These are phyloP conservation scores for Podospora sp. DNA, from an alignment of 495 filamentous ascomycete genomes.

Conservation along the genomic window DNA sequence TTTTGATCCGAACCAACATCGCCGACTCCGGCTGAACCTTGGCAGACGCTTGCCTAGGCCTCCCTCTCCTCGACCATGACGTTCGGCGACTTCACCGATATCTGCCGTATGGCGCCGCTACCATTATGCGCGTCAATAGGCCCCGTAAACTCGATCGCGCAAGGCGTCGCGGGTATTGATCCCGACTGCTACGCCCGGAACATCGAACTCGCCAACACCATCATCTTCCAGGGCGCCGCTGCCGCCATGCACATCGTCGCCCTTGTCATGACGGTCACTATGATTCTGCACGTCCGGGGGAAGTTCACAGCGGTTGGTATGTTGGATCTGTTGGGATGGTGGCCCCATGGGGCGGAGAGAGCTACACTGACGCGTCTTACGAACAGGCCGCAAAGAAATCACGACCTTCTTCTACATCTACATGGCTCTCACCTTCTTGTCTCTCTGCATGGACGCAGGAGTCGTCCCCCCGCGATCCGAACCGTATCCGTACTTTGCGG, in stretches of 20 bases:
- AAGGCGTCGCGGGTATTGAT: slow-evolving; percentile 73
- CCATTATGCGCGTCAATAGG: slow-evolving; percentile 86
- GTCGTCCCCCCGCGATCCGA: slow-evolving; percentile 81
- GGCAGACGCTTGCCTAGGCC: not conserved
- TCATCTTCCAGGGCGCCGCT: slow-evolving; percentile 94
- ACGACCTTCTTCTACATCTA: slow-evolving; percentile 97
- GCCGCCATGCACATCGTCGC: slow-evolving; percentile 92
- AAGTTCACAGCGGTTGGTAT: slow-evolving; percentile 98
- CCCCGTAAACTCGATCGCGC: slow-evolving; percentile 60
- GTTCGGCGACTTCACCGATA: slow-evolving; percentile 87
- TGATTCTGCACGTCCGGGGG: slow-evolving; percentile 93
- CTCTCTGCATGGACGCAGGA: slow-evolving; percentile 89
- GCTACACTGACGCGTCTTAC: slow-evolving; percentile 4
- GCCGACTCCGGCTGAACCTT: not conserved
- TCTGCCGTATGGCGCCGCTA: slow-evolving; percentile 83
- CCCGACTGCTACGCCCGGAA: slow-evolving; percentile 91
- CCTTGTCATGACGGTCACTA: slow-evolving; percentile 88
- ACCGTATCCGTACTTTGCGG: slow-evolving; percentile 88
- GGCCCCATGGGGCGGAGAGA: not conserved
- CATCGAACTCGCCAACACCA: slow-evolving; percentile 94
- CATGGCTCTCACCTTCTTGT: slow-evolving; percentile 84
- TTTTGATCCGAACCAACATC: not conserved
- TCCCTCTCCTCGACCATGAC: slow-evolving; percentile 64
- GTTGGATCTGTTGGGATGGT: slow-evolving; percentile 39
- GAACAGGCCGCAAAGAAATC: slow-evolving; percentile 93